Conservation (phyloP, 768 basidiomycete species). For the Mycena galericulata region DNA sequence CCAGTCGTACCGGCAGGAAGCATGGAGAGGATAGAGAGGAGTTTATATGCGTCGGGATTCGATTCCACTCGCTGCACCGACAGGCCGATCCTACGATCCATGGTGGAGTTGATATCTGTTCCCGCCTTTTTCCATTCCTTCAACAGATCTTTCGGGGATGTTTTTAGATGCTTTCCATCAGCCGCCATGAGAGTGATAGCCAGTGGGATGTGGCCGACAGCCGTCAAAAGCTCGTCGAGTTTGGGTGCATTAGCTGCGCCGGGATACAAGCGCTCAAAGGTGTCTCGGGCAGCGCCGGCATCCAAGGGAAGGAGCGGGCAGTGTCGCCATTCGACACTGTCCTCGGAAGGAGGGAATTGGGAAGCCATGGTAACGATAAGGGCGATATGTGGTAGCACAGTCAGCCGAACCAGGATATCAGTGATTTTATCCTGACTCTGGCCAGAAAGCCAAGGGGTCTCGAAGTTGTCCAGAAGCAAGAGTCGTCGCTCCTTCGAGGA, state of each 20-base stretch:
- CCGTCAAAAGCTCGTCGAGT: slow-evolving; percentile 25
- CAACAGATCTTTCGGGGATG: background rate
- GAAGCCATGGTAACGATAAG: slow-evolving; percentile 51
- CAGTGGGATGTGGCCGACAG: slow-evolving; percentile 46
- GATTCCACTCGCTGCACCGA: background rate
- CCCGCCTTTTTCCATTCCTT: slow-evolving; percentile 5
- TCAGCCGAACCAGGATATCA: slow-evolving; percentile 39
- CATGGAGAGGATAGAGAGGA: slow-evolving; percentile 34
- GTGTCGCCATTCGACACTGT: slow-evolving; percentile 42
- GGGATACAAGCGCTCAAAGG: slow-evolving; percentile 37
- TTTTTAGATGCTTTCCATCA: slow-evolving; percentile 18
- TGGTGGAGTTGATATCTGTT: slow-evolving; percentile 3
- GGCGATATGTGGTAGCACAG: slow-evolving; percentile 41
- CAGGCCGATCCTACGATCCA: slow-evolving; percentile 3
- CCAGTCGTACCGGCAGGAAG: slow-evolving; percentile 40
- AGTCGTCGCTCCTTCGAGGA: slow-evolving; percentile 40
- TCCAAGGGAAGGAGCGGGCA: slow-evolving; percentile 32
- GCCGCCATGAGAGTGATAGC: slow-evolving; percentile 51
- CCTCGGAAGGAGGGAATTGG: slow-evolving; percentile 36
- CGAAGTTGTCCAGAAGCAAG: slow-evolving; percentile 55
- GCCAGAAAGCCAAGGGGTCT: slow-evolving; percentile 50
- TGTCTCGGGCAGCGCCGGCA: slow-evolving; percentile 34
- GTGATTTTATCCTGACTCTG: slow-evolving; percentile 38
- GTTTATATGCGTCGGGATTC: background rate
- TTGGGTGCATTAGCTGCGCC: slow-evolving; percentile 31